Evolutionary conservation across 257 asterid genomes (phyloP).

Genomic region (Solanum arcanum): DNA sequence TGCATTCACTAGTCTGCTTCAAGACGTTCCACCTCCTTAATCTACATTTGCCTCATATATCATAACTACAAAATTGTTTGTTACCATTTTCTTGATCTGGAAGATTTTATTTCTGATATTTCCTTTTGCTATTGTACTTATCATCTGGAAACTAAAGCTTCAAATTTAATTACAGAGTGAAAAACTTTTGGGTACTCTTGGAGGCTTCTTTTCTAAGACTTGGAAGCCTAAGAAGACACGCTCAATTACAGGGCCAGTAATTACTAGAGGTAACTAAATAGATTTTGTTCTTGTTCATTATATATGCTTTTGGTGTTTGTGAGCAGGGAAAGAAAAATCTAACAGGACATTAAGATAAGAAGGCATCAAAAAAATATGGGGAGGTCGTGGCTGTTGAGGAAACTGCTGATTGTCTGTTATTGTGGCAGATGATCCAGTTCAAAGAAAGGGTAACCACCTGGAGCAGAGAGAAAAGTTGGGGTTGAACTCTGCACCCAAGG

Average conservation of each 20-base stretch:
- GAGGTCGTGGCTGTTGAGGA: not conserved
- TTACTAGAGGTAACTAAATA: slow-evolving; percentile 38
- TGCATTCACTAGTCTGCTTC: not conserved
- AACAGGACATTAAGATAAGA: not conserved
- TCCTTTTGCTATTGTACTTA: not conserved
- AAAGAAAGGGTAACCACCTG: slow-evolving; percentile 67
- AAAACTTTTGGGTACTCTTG: slow-evolving; percentile 89
- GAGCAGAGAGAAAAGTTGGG: slow-evolving; percentile 87
- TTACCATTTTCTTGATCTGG: not conserved
- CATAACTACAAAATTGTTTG: not conserved
- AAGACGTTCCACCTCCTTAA: not conserved
- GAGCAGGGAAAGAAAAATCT: not conserved
- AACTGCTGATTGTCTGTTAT: slow-evolving; percentile 2
- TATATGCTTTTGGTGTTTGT: not conserved
- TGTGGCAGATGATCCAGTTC: slow-evolving; percentile 55
- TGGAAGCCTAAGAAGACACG: slow-evolving; percentile 91
- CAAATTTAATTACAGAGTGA: slow-evolving; percentile 58
- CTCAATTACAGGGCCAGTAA: slow-evolving; percentile 61
- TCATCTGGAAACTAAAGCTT: slow-evolving; percentile 1
- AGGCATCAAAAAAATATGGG: not conserved
- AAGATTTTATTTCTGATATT: not conserved
- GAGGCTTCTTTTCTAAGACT: slow-evolving; percentile 80
- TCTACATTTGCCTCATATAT: not conserved
- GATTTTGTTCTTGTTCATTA: not conserved
- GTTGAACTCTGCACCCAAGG: slow-evolving; percentile 46